Base-by-base conservation (phyloP, 495 filamentous ascomycete genomes). In the Aspergillus cavernicola region DNA sequence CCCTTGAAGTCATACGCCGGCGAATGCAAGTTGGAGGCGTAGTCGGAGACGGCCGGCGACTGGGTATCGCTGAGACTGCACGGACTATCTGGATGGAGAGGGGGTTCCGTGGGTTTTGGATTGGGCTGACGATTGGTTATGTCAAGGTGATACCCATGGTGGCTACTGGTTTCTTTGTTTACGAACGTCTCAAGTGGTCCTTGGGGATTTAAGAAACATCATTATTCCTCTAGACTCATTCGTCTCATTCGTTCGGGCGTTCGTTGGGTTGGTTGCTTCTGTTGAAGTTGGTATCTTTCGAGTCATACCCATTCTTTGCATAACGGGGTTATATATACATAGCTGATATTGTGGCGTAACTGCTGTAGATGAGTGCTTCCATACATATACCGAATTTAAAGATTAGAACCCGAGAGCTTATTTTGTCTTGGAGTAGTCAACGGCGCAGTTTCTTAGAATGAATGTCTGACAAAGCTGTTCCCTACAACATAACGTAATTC, bases 1-100 rank as follows among this genome's bases (percentile, higher is more conserved):
- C 93, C 4, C 74, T 98, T 2, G 93, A 98, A 66, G 88, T 98
- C 8, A 85, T 97, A 47, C 76, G 93, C 55, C 79, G 93, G 55
- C 79, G 92, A 20, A 97, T 97, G 91, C 93, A 98, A 65, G 93
- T 98, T 2, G 87, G 89, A 29, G 93, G 93, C 4, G 92, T 90
- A 2, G 89, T 96, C 1, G 93, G 93, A 10, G 91, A 96, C 61
- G 90, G 91, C 2, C 87, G 80, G 44, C 75, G 89, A 22, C 69
- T 96, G 10, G 73, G 83, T 38, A 88, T 98, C 50, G 71, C 70
- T 16, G 92, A 98, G 71, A 96, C 90, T 2, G 85, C 81, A 19
- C 71, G 66, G 47, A 76, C 78, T 59, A 92, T 98, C 55, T 87
- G 79, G 64, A 66, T 76, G 54, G 90, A 93, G 70, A 77, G 76